Evolutionary conservation across 2,329 filamentous ascomycete species (phyloP), one percentile per base, ranked within the genome.

Genomic region (Fusarium nanum): DNA sequence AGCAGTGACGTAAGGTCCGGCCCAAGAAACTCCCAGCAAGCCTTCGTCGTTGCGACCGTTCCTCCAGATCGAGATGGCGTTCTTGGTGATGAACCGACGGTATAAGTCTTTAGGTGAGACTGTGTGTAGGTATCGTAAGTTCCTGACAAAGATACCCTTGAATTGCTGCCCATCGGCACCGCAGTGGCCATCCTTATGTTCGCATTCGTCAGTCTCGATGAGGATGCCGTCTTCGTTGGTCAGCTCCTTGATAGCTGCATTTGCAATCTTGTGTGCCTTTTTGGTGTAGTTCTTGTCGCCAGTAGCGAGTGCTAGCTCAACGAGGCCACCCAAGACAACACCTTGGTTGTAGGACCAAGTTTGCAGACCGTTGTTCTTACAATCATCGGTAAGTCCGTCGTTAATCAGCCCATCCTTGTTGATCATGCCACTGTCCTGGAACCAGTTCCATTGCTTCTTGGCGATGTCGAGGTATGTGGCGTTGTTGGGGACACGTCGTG

Each of bases 131-230:
- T 86, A 85, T 34, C 84, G 83, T 22, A 93, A 79, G 74, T 92
- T 92, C 22, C 90, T 85, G 18, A 87, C 83, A 68, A 93, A 92
- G 37, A 93, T 83, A 6, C 91, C 91, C 78, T 93, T 93, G 84
- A 93, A 93, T 73, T 92, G 88, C 34, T 87, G 83, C 3, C 83
- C 85, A 63, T 89, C 86, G 20, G 74, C 76, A 13, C 81, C 82
- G 56, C 83, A 87, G 68, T 81, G 70, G 42, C 77, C 77, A 11
- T 68, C 53, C 16, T 69, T 60, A 20, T 76, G 73, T 64, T 81
- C 80, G 60, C 80, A 82, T 37, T 76, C 69, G 64, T 78, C 78
- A 11, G 74, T 72, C 72, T 82, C 80, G 16, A 76, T 67, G 7
- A 90, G 78, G 27, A 89, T 81, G 13, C 84, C 83, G 55, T 83